These are phyloP conservation scores for Trypanosoma mega DNA, from an alignment of 208 protist genomes.

Conservation along the genomic window DNA sequence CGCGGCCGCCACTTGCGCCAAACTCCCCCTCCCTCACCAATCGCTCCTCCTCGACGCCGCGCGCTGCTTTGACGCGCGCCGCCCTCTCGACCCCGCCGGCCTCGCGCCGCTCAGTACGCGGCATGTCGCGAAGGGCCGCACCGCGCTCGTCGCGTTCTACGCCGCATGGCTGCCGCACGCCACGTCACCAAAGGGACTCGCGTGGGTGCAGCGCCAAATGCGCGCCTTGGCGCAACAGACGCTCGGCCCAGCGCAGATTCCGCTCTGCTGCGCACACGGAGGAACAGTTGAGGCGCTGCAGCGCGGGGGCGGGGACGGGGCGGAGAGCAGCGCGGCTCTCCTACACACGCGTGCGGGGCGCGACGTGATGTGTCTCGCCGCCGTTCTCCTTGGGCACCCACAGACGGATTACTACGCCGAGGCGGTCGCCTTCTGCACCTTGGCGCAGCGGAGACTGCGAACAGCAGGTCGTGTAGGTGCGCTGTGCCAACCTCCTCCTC, in stretches of 20 bases:
- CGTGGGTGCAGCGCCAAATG: constrained; percentile 17
- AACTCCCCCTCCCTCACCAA: constrained; percentile 57
- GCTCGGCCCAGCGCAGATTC: constrained; percentile 13
- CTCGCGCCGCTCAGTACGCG: constrained; percentile 7
- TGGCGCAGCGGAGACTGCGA: constrained; percentile 8
- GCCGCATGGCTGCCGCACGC: constrained; percentile 35
- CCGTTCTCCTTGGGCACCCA: constrained; percentile 42
- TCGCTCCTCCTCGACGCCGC: constrained; percentile 55
- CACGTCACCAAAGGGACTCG: constrained; percentile 14
- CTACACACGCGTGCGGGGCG: constrained; percentile 25
- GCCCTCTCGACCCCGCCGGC: constrained; percentile 2
- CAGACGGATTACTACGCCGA: constrained; percentile 49
- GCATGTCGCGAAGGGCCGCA: constrained; percentile 22
- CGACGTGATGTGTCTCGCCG: constrained; percentile 55
- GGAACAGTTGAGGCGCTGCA: constrained; percentile 29
- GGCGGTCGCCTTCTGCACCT: constrained; percentile 24
- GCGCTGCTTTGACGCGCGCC: constrained; percentile 36
- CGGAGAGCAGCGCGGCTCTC: constrained; percentile 28
- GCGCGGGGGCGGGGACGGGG: background rate
- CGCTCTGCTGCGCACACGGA: constrained; percentile 38
- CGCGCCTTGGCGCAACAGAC: constrained; percentile 1
- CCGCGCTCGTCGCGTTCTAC: constrained; percentile 33
- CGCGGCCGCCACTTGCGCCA: constrained; percentile 7
- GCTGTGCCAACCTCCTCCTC: background rate
- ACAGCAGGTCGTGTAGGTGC: constrained; percentile 3